Evolutionary conservation across 371 early-diverging fungal genomes (phyloP), one percentile per base, ranked within the genome.

Genomic region (Zychaea mexicana): DNA sequence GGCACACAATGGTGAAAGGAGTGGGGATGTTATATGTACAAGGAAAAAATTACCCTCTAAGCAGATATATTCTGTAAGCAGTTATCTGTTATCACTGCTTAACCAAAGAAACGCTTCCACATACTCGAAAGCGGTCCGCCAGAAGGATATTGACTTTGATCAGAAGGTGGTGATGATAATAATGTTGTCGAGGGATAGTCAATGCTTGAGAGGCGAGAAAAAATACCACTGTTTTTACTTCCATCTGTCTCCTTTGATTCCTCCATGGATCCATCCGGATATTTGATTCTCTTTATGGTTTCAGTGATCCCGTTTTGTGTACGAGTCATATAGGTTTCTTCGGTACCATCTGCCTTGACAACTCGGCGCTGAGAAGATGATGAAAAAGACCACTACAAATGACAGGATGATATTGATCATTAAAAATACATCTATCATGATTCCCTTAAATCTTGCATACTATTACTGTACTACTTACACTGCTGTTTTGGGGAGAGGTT

Each of bases 181-280:
- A n/a, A n/a, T n/a, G n/a, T n/a, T n/a, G n/a, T 0, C 7, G 3
- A 12, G 24, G 21, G 49, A 49, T 24, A 22, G n/a, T 24, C 26
- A 24, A 45, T 49, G 26, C 24, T 24, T 1, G 49, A 9, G 9
- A 7, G 6, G 26, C 7, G 10, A 49, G 49, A 22, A 49, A 24
- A 49, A 49, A 9, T 49, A 24, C n/a, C n/a, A 49, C 26, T 22
- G 22, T 6, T 42, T 13, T 60, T 46, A 30, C 49, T 27, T 9
- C 22, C n/a, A 24, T 61, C 66, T 26, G 42, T 64, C 62, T 79
- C 74, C 22, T 60, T 30, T 0, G 62, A 69, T 56, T 80, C 76
- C 46, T 77, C 74, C 1, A 67, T 65, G 10, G 64, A 69, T 1
- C 81, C 81, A 63, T 80, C 75, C 1, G 81, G 69, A 58, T 73